Percentiles rank a stretch among this genome's conserved stretches.
Evolutionary conservation across 192 early-diverging fungal species (phyloP).

Genomic region (Mortierella claussenii): DNA sequence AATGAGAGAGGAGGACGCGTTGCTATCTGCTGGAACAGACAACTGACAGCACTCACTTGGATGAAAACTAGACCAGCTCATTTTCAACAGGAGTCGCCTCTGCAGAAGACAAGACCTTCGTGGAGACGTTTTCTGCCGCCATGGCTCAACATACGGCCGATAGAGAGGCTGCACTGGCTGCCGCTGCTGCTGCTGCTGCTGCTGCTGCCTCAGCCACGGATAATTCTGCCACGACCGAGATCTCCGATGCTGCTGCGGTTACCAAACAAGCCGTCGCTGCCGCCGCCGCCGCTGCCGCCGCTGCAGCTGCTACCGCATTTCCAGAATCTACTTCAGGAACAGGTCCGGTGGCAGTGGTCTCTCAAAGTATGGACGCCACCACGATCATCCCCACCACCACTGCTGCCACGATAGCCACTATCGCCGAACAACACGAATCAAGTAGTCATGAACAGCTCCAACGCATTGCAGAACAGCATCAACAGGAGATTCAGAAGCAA

Average conservation of each 20-base stretch:
- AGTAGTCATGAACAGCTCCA: conserved; percentile 31
- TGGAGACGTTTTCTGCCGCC: conserved; percentile 18
- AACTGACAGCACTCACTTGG: too few species aligned
- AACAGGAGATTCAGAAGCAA: conserved; percentile 6
- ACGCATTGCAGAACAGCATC: conserved; percentile 44
- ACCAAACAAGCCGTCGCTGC: not conserved
- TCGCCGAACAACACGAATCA: not conserved
- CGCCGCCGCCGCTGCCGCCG: not conserved
- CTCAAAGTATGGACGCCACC: not conserved
- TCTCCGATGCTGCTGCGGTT: too few species aligned
- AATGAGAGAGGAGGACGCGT: too few species aligned
- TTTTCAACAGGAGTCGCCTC: too few species aligned
- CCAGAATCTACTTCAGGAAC: not conserved
- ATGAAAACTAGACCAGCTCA: too few species aligned
- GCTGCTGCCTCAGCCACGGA: conserved; percentile 8
- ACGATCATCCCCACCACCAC: not conserved
- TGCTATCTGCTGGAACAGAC: too few species aligned
- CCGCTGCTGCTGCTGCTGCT: conserved; percentile 3
- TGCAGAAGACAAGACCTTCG: conserved; percentile 10
- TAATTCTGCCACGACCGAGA: too few species aligned
- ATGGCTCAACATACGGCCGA: conserved; percentile 20
- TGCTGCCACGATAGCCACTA: not conserved
- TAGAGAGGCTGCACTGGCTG: not conserved
- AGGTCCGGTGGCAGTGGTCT: not conserved
- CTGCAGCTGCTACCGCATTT: not conserved